Base-by-base conservation (phyloP, 352 stramenopile species). In the Globisporangium emineosum region DNA sequence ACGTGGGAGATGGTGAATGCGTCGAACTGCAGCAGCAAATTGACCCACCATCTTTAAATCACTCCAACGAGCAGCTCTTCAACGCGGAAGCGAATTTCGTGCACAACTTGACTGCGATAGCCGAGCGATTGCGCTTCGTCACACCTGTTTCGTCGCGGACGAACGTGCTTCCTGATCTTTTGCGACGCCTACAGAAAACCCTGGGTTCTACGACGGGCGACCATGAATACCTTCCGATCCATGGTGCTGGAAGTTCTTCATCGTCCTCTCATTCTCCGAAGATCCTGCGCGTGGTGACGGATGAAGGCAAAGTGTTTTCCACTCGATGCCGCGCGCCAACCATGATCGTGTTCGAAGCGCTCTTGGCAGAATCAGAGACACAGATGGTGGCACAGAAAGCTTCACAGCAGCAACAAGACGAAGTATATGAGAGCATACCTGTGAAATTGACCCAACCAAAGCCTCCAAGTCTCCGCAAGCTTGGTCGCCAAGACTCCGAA, bases 291-390 rank as follows among this genome's bases (percentile, higher is more conserved):
- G 72, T 77, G 17, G 55, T 76, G 12, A 52, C 66, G 0, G 33
- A 66, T 9, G 72, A 79, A 59, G 70, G 63, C 30, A 79, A 77
- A 64, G 72, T 79, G 43, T 79, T 79, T 15, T 79, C 72, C 1
- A 79, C 72, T 1, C 52, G 70, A 0, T 66, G 64, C 15, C 67
- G 72, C 10, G 72, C 72, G 13, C 72, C 72, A 23, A 77, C 70
- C 27, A 66, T 79, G 69, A 75, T 79, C 17, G 72, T 77, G 58
- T 79, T 79, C 61, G 72, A 79, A 49, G 72, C 67, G 17, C 53
- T 75, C 5, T 9, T 32, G 40, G 42, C 50, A 5, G 43, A 40
- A 30, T 27, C 25, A 17, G 29, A 49, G 6, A 3, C 27, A n/a
- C n/a, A n/a, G n/a, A n/a, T n/a, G n/a, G n/a, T n/a, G n/a, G n/a